phyloP scores from a whole-genome alignment of 2,329 filamentous ascomycete genomes.

The Huntiella bhutanensis region DNA sequence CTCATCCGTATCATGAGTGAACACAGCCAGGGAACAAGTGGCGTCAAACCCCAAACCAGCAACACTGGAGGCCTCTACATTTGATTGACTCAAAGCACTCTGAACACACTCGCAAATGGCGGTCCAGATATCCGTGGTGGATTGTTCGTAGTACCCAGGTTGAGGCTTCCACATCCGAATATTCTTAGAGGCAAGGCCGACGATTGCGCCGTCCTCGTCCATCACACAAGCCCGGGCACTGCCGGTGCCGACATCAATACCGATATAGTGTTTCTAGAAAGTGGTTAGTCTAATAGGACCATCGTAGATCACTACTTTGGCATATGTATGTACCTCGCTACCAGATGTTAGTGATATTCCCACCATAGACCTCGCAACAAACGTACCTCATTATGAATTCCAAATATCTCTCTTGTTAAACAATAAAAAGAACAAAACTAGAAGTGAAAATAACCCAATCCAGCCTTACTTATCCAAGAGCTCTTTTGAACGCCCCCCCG shows the following conservation, averaged over 20 bases:
- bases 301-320: too few species aligned
- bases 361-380: neutral
- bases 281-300: neutral
- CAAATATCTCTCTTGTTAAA: too few species aligned
- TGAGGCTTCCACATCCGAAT: conserved; percentile 68
- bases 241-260: conserved; percentile 91
- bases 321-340: too few species aligned
- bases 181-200: conserved; percentile 51
- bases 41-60: conserved; percentile 93
- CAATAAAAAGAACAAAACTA: too few species aligned
- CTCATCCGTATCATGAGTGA: conserved; percentile 73
- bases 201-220: conserved; percentile 76
- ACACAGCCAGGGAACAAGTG: conserved; percentile 91
- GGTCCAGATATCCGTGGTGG: conserved; percentile 88
- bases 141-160: conserved; percentile 80
- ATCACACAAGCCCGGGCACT: conserved; percentile 93
- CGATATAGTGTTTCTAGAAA: conserved; percentile 46
- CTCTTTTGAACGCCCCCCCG: too few species aligned
- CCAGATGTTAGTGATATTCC: too few species aligned
- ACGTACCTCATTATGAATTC: too few species aligned
- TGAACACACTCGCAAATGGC: conserved; percentile 84
- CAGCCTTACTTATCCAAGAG: too few species aligned
- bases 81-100: conserved; percentile 59
- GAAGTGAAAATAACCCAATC: too few species aligned
- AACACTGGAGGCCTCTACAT: conserved; percentile 56